A percentile compares a stretch with the other conserved stretches of the same genome.
Conservation (phyloP, 2,329 filamentous ascomycete genomes). For the Exophiala calicioides region DNA sequence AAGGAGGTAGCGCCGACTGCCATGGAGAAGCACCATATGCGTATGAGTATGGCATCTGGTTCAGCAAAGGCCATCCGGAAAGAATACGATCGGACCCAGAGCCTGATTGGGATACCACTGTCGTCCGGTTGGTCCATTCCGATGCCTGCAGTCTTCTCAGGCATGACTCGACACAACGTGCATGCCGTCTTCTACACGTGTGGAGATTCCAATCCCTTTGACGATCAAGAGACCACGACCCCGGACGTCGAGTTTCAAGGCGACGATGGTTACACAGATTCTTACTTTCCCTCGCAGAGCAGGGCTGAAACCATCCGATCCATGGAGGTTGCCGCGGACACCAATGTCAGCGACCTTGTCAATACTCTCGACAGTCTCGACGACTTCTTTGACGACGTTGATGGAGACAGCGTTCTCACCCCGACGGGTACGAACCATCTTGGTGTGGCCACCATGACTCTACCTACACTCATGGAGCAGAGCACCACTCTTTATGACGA, state of each 20-base stretch:
- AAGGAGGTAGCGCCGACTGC: slow-evolving; percentile 91
- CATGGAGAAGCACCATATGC: slow-evolving; percentile 89
- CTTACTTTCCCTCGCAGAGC: slow-evolving; percentile 69
- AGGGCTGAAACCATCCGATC: slow-evolving; percentile 91
- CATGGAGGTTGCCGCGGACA: slow-evolving; percentile 64
- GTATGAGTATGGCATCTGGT: slow-evolving; percentile 96
- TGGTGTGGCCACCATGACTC: slow-evolving; percentile 52
- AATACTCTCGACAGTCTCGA: slow-evolving; percentile 76
- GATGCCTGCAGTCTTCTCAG: slow-evolving; percentile 84
- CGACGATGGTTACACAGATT: slow-evolving; percentile 80
- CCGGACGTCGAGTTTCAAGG: slow-evolving; percentile 90
- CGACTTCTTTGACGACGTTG: slow-evolving; percentile 77
- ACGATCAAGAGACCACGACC: slow-evolving; percentile 66
- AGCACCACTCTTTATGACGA: slow-evolving; percentile 87
- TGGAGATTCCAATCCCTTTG: slow-evolving; percentile 64
- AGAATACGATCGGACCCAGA: slow-evolving; percentile 92
- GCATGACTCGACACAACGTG: slow-evolving; percentile 83
- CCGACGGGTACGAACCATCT: slow-evolving; percentile 40
- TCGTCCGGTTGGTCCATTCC: slow-evolving; percentile 95
- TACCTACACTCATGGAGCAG: slow-evolving; percentile 63
- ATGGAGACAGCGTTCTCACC: slow-evolving; percentile 39
- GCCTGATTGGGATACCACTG: slow-evolving; percentile 93
- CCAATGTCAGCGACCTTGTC: slow-evolving; percentile 79
- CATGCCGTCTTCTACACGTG: slow-evolving; percentile 97
- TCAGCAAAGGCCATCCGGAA: slow-evolving; percentile 85